Conservation (phyloP, 192 early-diverging fungal genomes). For the Endogone sp. region DNA sequence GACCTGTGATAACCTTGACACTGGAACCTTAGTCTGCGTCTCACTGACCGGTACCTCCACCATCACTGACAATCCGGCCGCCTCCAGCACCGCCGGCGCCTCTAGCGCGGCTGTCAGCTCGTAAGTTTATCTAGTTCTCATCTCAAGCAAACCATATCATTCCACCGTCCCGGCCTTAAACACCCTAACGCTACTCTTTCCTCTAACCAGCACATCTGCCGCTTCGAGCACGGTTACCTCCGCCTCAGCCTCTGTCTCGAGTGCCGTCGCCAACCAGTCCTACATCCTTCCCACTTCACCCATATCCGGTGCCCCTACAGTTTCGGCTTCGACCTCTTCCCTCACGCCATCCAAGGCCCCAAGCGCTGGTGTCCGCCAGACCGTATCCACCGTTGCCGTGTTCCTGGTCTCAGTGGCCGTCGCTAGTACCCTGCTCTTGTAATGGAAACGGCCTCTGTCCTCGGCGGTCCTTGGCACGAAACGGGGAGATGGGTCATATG, state of each 20-base stretch:
- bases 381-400: neutral
- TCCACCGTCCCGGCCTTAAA: neutral
- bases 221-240: neutral
- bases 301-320: too few relatives aligned
- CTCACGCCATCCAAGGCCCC: too few relatives aligned
- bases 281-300: too few relatives aligned
- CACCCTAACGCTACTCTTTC: too few relatives aligned
- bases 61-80: neutral
- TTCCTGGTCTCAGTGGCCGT: neutral
- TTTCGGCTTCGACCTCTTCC: neutral
- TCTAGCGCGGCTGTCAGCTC: neutral
- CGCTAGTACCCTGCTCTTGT: neutral
- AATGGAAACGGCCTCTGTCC: too few relatives aligned
- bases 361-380: neutral
- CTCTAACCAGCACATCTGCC: too few relatives aligned
- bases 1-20: slow-evolving; percentile 4
- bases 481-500: too few relatives aligned
- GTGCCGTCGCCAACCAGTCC: neutral
- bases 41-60: neutral
- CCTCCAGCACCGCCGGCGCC: neutral
- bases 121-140: too few relatives aligned
- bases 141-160: too few relatives aligned
- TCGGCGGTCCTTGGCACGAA: too few relatives aligned
- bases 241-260: neutral
- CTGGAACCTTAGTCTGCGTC: neutral